Percentiles rank a stretch among this genome's conserved stretches.
These are phyloP conservation scores for Petunia hybrid DNA, from an alignment of 305 asterid species.

Conservation along the genomic window DNA sequence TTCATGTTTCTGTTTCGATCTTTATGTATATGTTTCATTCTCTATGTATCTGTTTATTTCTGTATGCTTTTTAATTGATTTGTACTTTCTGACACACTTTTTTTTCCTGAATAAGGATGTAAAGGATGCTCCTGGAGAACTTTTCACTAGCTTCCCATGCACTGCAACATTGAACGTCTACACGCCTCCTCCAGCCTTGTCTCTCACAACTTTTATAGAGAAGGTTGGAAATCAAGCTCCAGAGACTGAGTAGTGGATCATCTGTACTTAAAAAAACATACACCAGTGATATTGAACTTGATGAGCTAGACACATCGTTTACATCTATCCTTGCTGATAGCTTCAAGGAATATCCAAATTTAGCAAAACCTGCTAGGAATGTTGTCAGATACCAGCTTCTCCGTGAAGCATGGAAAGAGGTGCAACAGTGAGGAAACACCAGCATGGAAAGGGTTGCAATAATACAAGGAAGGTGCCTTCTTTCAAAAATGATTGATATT, in stretches of 20 bases:
- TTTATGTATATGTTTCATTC: too few relatives aligned
- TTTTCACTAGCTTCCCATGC: slow-evolving; percentile 32
- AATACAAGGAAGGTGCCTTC: too few relatives aligned
- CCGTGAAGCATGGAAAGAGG: slow-evolving; percentile 39
- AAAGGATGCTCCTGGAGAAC: slow-evolving; percentile 23
- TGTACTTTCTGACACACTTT: neutral
- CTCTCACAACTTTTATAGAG: slow-evolving; percentile 32
- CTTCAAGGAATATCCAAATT: slow-evolving; percentile 34
- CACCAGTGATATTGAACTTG: slow-evolving; percentile 41
- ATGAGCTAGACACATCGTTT: slow-evolving; percentile 38
- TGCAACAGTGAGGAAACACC: slow-evolving; percentile 22
- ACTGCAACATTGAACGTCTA: slow-evolving; percentile 21
- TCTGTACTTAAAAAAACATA: slow-evolving; percentile 36
- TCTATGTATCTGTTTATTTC: too few relatives aligned
- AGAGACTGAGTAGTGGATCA: slow-evolving; percentile 16
- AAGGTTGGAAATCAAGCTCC: slow-evolving; percentile 32
- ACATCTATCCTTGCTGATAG: slow-evolving; percentile 36
- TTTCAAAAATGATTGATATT: neutral
- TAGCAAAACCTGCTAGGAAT: slow-evolving; percentile 33
- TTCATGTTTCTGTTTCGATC: too few relatives aligned
- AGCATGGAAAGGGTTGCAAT: too few relatives aligned
- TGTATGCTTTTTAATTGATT: neutral
- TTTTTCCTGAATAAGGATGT: slow-evolving; percentile 15
- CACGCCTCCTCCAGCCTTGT: slow-evolving; percentile 34
- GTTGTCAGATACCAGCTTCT: slow-evolving; percentile 40